A percentile compares a stretch with the other conserved stretches of the same genome.
Conservation (phyloP, 75 land plant genomes). For the Isoetes taiwanensis region DNA sequence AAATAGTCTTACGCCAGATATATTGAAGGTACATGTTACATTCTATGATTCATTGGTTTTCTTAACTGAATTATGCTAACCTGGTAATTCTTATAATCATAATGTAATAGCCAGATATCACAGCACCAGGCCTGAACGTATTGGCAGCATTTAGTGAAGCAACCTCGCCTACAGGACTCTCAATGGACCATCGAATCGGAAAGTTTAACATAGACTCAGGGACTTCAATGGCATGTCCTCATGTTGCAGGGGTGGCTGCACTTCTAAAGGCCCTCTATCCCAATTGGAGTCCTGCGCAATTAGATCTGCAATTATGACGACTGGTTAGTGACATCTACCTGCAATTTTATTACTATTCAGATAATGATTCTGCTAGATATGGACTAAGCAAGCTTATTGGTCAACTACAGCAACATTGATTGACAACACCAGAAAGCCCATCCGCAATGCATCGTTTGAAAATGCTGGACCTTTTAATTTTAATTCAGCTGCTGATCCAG, state of each 20-base stretch:
- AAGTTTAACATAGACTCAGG: constrained; percentile 58
- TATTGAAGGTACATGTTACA: constrained; percentile 46
- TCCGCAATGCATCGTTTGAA: constrained; percentile 19
- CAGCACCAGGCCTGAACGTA: constrained; percentile 70
- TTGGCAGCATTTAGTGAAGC: constrained; percentile 69
- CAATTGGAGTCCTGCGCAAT: constrained; percentile 65
- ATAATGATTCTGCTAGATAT: too few relatives aligned
- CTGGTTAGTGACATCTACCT: too few relatives aligned
- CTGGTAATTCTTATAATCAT: too few relatives aligned
- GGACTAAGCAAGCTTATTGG: too few relatives aligned
- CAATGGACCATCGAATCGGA: constrained; percentile 28
- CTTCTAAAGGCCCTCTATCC: constrained; percentile 53
- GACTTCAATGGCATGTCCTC: constrained; percentile 85
- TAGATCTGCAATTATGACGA: constrained; percentile 77
- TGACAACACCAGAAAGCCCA: constrained; percentile 29
- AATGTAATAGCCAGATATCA: constrained; percentile 86
- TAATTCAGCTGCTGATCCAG: constrained; percentile 37
- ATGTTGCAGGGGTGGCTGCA: constrained; percentile 45
- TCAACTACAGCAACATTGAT: too few relatives aligned
- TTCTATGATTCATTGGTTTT: too few relatives aligned
- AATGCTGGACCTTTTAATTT: constrained; percentile 45
- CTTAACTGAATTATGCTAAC: too few relatives aligned
- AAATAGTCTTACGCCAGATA: constrained; percentile 29
- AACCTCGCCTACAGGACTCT: constrained; percentile 32
- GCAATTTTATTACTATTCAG: too few relatives aligned